A percentile compares a stretch with the other conserved stretches of the same genome.
Evolutionary conservation across 2,329 filamentous ascomycete genomes (phyloP).

Genomic region (Pezicula rhizophila): DNA sequence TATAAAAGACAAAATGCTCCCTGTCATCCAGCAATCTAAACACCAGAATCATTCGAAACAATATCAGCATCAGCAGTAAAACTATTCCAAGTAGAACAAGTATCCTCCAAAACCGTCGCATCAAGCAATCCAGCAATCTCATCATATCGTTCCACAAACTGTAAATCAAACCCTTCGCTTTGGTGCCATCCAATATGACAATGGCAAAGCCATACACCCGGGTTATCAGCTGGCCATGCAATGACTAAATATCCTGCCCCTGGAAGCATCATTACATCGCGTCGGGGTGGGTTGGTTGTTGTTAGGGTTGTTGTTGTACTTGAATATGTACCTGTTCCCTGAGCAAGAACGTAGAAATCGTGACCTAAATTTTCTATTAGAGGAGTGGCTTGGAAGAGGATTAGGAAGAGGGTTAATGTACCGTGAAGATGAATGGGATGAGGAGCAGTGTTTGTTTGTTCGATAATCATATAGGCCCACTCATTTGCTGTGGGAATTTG

Average conservation of each 20-base stretch:
- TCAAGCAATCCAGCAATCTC: slow-evolving; percentile 7
- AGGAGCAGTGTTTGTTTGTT: slow-evolving; percentile 13
- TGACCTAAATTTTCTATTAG: slow-evolving; percentile 25
- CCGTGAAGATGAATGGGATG: slow-evolving; percentile 40
- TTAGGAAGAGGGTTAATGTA: no score
- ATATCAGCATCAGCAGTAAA: slow-evolving; percentile 13
- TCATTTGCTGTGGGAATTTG: slow-evolving; percentile 16
- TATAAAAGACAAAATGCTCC: no score
- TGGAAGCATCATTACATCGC: slow-evolving; percentile 43
- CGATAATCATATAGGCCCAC: slow-evolving; percentile 26
- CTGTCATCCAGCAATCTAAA: slow-evolving; percentile 16
- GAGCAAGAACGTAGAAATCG: slow-evolving; percentile 40
- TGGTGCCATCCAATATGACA: slow-evolving; percentile 44
- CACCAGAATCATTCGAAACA: slow-evolving; percentile 8
- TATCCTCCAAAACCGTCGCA: slow-evolving; percentile 12
- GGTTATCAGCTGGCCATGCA: slow-evolving; percentile 22
- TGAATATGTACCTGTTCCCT: slow-evolving; percentile 34
- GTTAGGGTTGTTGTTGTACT: slow-evolving; percentile 19
- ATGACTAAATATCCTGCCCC: slow-evolving; percentile 21
- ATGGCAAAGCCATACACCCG: slow-evolving; percentile 25
- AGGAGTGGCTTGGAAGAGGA: no score
- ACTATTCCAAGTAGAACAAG: slow-evolving; percentile 7
- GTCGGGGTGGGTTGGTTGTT: slow-evolving; percentile 38
- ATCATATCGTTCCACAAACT: slow-evolving; percentile 36
- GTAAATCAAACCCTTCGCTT: slow-evolving; percentile 43